Conservation (phyloP, 768 basidiomycete genomes). For the Coprinellus micaceus region DNA sequence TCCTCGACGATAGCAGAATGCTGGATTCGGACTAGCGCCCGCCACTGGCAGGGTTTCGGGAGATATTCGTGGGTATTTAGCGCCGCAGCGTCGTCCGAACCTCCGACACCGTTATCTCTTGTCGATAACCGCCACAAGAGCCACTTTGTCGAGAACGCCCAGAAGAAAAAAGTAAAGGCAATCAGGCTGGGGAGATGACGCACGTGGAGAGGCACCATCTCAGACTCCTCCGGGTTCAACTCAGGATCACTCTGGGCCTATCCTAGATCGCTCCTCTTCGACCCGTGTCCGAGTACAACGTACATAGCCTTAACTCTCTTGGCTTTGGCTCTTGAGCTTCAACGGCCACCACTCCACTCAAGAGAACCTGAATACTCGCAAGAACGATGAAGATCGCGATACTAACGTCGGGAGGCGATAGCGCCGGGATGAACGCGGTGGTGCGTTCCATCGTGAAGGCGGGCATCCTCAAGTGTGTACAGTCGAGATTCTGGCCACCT, state of each 20-base stretch:
- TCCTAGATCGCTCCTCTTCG: background rate
- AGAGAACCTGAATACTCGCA: background rate
- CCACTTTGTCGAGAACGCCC: background rate
- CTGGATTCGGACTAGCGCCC: background rate
- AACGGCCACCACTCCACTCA: background rate
- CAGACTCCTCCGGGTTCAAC: background rate
- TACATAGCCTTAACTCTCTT: background rate
- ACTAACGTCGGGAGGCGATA: constrained; percentile 95
- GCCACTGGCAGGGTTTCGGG: too few species aligned
- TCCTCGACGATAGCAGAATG: background rate
- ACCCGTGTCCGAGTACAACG: background rate
- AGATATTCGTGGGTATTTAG: too few species aligned
- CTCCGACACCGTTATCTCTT: background rate
- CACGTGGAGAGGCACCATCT: background rate
- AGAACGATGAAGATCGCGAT: constrained; percentile 82
- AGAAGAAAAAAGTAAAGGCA: background rate
- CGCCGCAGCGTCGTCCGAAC: background rate
- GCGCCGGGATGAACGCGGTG: constrained; percentile 95
- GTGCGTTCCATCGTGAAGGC: constrained; percentile 92
- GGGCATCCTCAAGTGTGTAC: constrained; percentile 79
- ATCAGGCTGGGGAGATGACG: background rate
- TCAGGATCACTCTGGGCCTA: background rate
- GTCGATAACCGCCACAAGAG: constrained; percentile 1
- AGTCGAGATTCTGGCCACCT: too few species aligned
- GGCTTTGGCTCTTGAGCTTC: background rate